Base-by-base conservation (phyloP, 1,139 yeast species). In the Geotrichum cucujoidarum region DNA sequence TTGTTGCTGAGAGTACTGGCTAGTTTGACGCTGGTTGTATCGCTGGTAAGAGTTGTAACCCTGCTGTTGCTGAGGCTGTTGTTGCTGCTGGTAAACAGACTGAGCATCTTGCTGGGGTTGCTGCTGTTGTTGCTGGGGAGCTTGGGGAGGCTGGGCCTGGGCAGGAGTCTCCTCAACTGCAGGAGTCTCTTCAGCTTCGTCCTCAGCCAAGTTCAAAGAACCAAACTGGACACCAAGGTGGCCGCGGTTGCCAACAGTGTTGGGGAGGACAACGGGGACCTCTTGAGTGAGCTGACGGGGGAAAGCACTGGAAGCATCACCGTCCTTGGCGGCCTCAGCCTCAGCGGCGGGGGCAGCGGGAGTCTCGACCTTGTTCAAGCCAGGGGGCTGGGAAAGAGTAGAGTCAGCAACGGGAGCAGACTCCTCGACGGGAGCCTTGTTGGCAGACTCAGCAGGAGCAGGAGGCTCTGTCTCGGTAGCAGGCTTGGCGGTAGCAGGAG, bases 181-280 rank as follows among this genome's bases (percentile, higher is more conserved):
- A 20, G 21, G 45, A 3, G 45, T n/a, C 27, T 42, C 45, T 16
- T 20, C 40, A 29, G 62, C 65, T 43, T 62, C 61, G 46, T 66
- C 72, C 7, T 39, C 43, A 40, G 63, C 61, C 40, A 68, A 69
- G 35, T 78, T 70, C 65, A 80, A 71, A 16, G 84, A 77, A 47
- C 89, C 88, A 60, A 83, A 83, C 47, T 84, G 82, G 48, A 82
- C 83, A 56, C 85, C 87, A 46, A 80, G 80, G 51, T 77, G 72
- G 43, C 43, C 34, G 14, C 43, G 43, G 60, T 76, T 75, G 60
- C 75, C 77, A 42, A 73, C 63, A 34, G 74, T 66, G 20, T 60
- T 63, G 56, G 92, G 92, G 61, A 84, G 76, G 45, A 83, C 81
- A 53, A 84, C 92, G 55, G 83, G 77, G 40, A 71, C 73, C 32